phyloP scores from a whole-genome alignment of 495 filamentous ascomycete species.

The Penicillium angulare region DNA sequence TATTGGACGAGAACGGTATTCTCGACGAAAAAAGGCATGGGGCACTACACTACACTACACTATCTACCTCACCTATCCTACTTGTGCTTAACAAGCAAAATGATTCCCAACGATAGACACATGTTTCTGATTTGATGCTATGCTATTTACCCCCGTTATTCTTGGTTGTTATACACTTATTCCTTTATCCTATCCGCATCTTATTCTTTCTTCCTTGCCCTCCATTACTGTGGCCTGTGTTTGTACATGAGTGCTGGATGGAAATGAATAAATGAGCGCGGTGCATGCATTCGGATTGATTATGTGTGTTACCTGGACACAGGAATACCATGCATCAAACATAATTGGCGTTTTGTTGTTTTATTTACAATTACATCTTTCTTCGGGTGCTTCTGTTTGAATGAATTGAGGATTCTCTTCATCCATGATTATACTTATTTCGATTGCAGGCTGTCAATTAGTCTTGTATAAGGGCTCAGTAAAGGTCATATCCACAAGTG shows the following conservation, averaged over 20 bases:
- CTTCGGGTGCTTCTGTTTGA: background rate
- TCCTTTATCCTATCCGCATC: background rate
- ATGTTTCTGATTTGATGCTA: background rate
- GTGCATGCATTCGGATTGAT: constrained; percentile 1
- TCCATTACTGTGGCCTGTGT: background rate
- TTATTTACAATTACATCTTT: background rate
- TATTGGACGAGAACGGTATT: too few species aligned
- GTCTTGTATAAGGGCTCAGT: too few species aligned
- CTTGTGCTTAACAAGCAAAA: background rate
- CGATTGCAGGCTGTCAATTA: too few species aligned
- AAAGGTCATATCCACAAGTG: too few species aligned
- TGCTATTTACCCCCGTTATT: background rate
- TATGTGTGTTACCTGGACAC: background rate
- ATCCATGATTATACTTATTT: too few species aligned
- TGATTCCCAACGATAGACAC: constrained; percentile 4
- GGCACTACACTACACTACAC: too few species aligned
- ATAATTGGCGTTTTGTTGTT: constrained; percentile 8
- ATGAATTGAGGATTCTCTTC: background rate
- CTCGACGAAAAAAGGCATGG: background rate
- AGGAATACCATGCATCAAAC: constrained; percentile 3
- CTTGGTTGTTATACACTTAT: background rate
- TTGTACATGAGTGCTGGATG: constrained; percentile 11
- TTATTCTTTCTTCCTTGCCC: background rate
- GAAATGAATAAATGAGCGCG: constrained; percentile 12
- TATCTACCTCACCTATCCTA: background rate